Conservation (phyloP, 306 rosid genomes). For the Mucuna pruriens region DNA sequence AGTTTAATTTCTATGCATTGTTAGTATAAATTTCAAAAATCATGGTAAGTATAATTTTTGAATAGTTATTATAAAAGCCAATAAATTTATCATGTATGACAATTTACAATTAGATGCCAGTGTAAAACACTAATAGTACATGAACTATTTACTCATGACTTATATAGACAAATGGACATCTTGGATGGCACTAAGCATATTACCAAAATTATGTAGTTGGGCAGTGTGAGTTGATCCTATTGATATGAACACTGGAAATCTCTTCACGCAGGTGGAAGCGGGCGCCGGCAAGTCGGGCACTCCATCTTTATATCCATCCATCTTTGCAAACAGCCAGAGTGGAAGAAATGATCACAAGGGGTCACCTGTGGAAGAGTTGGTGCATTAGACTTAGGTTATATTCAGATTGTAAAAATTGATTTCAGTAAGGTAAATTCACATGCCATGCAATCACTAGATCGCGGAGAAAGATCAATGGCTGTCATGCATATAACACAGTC, state of each 20-base stretch:
- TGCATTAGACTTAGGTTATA: conserved; percentile 33
- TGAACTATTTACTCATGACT: too few relatives aligned
- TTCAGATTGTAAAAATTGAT: conserved; percentile 32
- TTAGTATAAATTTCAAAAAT: too few relatives aligned
- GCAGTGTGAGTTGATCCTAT: conserved; percentile 60
- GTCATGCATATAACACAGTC: conserved; percentile 99
- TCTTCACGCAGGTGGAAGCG: conserved; percentile 80
- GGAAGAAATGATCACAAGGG: conserved; percentile 98
- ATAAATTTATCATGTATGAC: too few relatives aligned
- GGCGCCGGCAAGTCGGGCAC: conserved; percentile 98
- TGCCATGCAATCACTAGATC: conserved; percentile 93
- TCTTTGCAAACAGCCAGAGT: conserved; percentile 95
- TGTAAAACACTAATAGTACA: too few relatives aligned
- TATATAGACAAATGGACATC: neutral
- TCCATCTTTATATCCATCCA: conserved; percentile 99
- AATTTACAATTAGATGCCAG: too few relatives aligned
- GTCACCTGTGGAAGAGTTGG: conserved; percentile 67
- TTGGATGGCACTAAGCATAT: conserved; percentile 43
- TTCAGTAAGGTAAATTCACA: conserved; percentile 13
- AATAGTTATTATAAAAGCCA: too few relatives aligned
- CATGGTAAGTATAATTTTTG: too few relatives aligned
- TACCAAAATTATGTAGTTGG: conserved; percentile 61
- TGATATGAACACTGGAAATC: conserved; percentile 51
- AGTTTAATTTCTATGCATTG: too few relatives aligned
- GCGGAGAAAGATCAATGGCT: conserved; percentile 64